These are phyloP conservation scores for Citeromyces siamensis DNA, from an alignment of 1,139 yeast species.

Conservation along the genomic window DNA sequence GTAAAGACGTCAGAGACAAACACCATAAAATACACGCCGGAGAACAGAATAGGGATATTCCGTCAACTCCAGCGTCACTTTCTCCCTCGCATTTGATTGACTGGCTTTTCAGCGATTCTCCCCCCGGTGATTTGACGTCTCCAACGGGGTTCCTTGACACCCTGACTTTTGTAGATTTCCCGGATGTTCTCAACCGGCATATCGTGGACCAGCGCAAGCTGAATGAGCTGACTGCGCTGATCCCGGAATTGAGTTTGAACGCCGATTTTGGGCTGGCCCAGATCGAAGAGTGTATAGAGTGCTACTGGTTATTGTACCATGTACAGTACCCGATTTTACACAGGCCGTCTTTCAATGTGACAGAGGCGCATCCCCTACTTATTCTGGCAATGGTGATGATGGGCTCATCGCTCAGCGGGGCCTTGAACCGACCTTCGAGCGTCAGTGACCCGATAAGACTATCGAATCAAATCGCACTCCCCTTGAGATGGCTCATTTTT, in stretches of 20 bases:
- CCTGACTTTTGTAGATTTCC: neutral
- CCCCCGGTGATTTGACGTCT: neutral
- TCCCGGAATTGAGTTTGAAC: neutral
- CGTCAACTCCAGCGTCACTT: slow-evolving; percentile 9
- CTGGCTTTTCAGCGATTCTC: slow-evolving; percentile 6
- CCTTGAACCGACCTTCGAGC: slow-evolving; percentile 8
- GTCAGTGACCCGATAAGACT: slow-evolving; percentile 20
- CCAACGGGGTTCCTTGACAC: neutral
- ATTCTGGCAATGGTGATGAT: slow-evolving; percentile 29
- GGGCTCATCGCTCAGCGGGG: slow-evolving; percentile 19
- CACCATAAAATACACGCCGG: slow-evolving; percentile 35
- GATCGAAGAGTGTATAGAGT: slow-evolving; percentile 10
- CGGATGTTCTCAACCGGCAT: slow-evolving; percentile 2
- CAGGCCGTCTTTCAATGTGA: slow-evolving; percentile 32
- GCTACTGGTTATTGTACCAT: slow-evolving; percentile 34
- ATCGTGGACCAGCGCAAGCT: slow-evolving; percentile 7
- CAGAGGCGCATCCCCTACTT: slow-evolving; percentile 25
- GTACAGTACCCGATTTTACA: slow-evolving; percentile 33
- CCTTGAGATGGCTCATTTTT: slow-evolving; percentile 50
- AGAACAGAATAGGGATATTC: slow-evolving; percentile 4
- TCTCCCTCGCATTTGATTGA: slow-evolving; percentile 17
- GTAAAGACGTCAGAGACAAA: slow-evolving; percentile 37
- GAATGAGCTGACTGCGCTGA: slow-evolving; percentile 5
- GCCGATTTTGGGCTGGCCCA: slow-evolving; percentile 7
- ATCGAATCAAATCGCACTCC: slow-evolving; percentile 42